Evolutionary conservation across 768 basidiomycete species (phyloP).

Genomic region (Tylopilus vinaceipallidus): DNA sequence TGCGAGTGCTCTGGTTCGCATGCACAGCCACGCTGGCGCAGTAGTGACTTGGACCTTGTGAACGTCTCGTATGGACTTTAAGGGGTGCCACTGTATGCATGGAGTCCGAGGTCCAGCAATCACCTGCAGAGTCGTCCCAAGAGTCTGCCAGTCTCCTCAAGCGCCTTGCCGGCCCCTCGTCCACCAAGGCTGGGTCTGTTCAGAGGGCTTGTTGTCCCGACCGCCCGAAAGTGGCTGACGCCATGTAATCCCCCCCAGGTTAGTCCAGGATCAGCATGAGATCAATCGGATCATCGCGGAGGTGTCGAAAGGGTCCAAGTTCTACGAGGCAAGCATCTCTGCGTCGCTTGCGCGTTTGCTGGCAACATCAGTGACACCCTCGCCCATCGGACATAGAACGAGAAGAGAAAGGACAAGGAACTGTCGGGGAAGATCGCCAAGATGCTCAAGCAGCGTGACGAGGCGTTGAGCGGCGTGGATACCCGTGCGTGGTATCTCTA

Average conservation of each 20-base stretch:
- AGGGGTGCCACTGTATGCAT: slow-evolving; percentile 9
- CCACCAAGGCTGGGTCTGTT: slow-evolving; percentile 82
- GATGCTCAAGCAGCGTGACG: slow-evolving; percentile 64
- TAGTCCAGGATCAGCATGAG: slow-evolving; percentile 76
- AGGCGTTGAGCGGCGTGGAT: slow-evolving; percentile 53
- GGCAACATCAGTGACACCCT: slow-evolving; percentile 2
- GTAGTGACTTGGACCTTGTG: too few relatives aligned
- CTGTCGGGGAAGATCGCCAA: slow-evolving; percentile 72
- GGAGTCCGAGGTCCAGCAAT: slow-evolving; percentile 19
- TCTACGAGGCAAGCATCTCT: slow-evolving; percentile 64
- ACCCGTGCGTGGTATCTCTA: slow-evolving; percentile 42
- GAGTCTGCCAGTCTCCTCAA: slow-evolving; percentile 68
- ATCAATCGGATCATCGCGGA: slow-evolving; percentile 89
- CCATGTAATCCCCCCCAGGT: slow-evolving; percentile 35
- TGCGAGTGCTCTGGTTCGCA: too few relatives aligned
- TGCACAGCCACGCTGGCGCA: slow-evolving; percentile 7
- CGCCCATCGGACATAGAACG: slow-evolving; percentile 54
- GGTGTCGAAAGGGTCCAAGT: slow-evolving; percentile 90
- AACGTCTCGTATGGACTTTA: too few relatives aligned
- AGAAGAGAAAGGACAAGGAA: slow-evolving; percentile 87
- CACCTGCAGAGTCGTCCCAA: slow-evolving; percentile 45
- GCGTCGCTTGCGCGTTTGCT: background rate
- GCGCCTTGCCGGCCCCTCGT: slow-evolving; percentile 85
- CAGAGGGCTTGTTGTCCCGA: background rate
- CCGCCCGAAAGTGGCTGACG: slow-evolving; percentile 11